Evolutionary conservation across 2,329 filamentous ascomycete genomes (phyloP), one percentile per base, ranked within the genome.

Genomic region (Pseudogymnoascus sp.): DNA sequence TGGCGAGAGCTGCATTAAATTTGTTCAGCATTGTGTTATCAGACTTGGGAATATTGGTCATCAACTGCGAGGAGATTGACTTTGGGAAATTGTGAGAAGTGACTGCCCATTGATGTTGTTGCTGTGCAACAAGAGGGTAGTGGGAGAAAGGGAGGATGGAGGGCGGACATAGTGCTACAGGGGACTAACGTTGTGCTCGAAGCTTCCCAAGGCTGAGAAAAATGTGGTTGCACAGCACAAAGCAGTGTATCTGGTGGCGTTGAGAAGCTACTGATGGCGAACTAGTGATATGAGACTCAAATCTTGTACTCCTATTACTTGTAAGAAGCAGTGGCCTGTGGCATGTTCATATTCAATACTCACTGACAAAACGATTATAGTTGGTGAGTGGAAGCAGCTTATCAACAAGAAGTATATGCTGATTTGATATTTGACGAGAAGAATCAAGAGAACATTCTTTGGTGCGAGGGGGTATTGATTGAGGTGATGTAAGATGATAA

Each of bases 291-390:
- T 54, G 47, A 32, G 47, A 54, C 32, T 16, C 28, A 16, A 28
- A 54, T 54, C 47, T 32, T 54, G 47, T 54, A 54, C 47, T 54
- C 47, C 47, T 54, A 32, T 54, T 54, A 14, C 47, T 20, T 54
- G 47, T 54, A 32, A 32, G 41, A 14, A 30, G 6, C 18, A n/a
- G 16, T 54, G 28, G 9, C 14, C 16, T 32, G 25, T 54, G n/a
- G 47, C 9, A 20, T 7, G 25, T 54, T 32, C 9, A 54, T 54
- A 4, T 54, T 30, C 5, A 54, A 18, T 18, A 54, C 47, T 54
- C 25, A 54, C 47, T 54, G 16, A 14, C 16, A 14, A 32, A 9
- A 54, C 6, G 43, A 54, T 54, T 54, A 20, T 20, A 54, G 28
- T 5, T 32, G 5, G 28, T 20, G 25, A 20, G 28, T 14, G 16